Conservation (phyloP, 768 basidiomycete species). For the Lyophyllum shimeji region DNA sequence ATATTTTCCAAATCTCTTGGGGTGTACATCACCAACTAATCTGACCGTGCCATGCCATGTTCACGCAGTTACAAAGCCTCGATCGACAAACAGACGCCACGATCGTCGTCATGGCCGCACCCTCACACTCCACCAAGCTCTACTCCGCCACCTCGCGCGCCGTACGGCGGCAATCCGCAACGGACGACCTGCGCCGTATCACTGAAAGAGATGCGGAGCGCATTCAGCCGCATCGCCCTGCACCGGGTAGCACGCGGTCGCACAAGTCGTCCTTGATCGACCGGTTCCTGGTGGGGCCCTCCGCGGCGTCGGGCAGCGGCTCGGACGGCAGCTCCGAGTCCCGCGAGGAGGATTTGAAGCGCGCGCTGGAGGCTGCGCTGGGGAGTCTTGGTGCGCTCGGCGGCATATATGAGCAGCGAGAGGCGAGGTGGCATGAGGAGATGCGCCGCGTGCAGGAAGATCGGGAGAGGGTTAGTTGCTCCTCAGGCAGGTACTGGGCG, state of each 20-base stretch:
- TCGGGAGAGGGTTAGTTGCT: slow-evolving; percentile 63
- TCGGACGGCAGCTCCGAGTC: slow-evolving; percentile 53
- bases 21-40: no score
- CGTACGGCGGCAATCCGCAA: slow-evolving; percentile 55
- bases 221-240: slow-evolving; percentile 59
- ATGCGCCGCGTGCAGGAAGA: slow-evolving; percentile 66
- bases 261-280: slow-evolving; percentile 44
- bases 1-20: no score
- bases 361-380: slow-evolving; percentile 66
- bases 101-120: slow-evolving; percentile 71
- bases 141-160: slow-evolving; percentile 67
- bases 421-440: slow-evolving; percentile 70
- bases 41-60: neutral
- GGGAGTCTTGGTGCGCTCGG: slow-evolving; percentile 65
- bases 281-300: slow-evolving; percentile 48
- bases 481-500: slow-evolving; percentile 61
- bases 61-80: slow-evolving; percentile 72
- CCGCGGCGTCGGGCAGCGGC: slow-evolving; percentile 47
- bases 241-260: slow-evolving; percentile 48
- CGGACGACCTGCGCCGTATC: slow-evolving; percentile 47
- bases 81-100: slow-evolving; percentile 83
- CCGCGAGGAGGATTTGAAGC: slow-evolving; percentile 64
- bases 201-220: slow-evolving; percentile 50
- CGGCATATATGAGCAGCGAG: slow-evolving; percentile 66
- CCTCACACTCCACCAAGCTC: slow-evolving; percentile 68